A percentile compares a stretch with the other conserved stretches of the same genome.
These are phyloP conservation scores for Dioscorea cayenensis DNA, from an alignment of 116 monocot genomes.

Conservation along the genomic window DNA sequence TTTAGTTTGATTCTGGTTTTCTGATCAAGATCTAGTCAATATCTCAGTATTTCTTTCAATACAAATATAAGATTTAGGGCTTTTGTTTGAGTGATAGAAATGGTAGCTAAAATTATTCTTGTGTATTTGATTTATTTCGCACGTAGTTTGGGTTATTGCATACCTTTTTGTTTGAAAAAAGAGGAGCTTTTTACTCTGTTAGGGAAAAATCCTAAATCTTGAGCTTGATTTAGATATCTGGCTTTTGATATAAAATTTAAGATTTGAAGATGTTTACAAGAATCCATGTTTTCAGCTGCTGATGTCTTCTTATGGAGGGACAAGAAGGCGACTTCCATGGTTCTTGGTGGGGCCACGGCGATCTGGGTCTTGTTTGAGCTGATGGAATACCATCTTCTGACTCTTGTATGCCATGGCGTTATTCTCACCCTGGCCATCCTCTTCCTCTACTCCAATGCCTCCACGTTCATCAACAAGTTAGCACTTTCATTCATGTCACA, in stretches of 20 bases:
- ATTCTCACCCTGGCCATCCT: slow-evolving; percentile 43
- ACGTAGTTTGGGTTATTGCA: too few species aligned
- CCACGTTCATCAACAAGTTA: slow-evolving; percentile 67
- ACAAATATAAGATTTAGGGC: too few species aligned
- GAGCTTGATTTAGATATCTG: too few species aligned
- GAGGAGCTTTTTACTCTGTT: too few species aligned
- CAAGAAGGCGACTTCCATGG: slow-evolving; percentile 58
- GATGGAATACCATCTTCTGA: slow-evolving; percentile 62
- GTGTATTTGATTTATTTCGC: too few species aligned
- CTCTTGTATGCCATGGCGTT: slow-evolving; percentile 58
- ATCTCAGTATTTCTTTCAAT: too few species aligned
- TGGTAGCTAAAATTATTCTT: too few species aligned
- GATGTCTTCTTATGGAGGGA: slow-evolving; percentile 83
- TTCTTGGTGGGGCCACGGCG: slow-evolving; percentile 49
- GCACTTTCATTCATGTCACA: not conserved
- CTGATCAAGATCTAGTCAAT: too few species aligned
- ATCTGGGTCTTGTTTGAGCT: slow-evolving; percentile 78
- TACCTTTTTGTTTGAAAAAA: too few species aligned
- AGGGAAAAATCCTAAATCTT: too few species aligned
- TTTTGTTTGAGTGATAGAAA: too few species aligned
- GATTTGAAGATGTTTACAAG: not conserved
- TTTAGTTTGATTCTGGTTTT: too few species aligned
- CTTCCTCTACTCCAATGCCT: slow-evolving; percentile 66
- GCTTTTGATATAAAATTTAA: not conserved
- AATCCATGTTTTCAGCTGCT: slow-evolving; percentile 43